A percentile compares a stretch with the other conserved stretches of the same genome.
Evolutionary conservation across 2,329 filamentous ascomycete species (phyloP).

Genomic region (Dothistroma pini): DNA sequence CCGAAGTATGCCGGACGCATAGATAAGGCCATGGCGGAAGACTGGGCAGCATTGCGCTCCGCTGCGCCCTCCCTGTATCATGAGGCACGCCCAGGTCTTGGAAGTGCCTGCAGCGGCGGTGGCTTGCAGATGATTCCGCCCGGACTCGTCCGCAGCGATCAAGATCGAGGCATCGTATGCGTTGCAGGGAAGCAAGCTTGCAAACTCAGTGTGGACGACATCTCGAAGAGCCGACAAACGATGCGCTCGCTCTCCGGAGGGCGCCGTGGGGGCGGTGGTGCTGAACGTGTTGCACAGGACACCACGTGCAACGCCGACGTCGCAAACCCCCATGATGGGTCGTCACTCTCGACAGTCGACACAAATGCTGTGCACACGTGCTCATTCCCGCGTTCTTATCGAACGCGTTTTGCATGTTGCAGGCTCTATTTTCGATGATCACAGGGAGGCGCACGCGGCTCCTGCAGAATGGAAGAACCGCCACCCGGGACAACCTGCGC

Average conservation of each 20-base stretch:
- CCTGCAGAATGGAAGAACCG: background rate
- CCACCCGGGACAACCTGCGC: background rate
- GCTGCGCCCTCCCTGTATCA: constrained; percentile 3
- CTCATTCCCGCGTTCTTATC: background rate
- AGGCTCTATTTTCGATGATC: background rate
- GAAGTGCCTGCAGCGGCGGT: constrained; percentile 11
- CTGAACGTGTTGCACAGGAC: background rate
- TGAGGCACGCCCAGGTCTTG: constrained; percentile 13
- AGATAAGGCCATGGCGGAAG: constrained; percentile 11
- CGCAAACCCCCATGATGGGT: background rate
- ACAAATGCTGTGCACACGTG: background rate
- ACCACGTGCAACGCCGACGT: background rate
- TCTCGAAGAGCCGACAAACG: background rate
- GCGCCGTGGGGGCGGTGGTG: background rate
- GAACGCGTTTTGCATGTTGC: background rate
- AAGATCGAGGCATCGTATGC: constrained; percentile 8
- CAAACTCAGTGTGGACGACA: constrained; percentile 11
- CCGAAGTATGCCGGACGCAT: background rate
- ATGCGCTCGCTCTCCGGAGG: constrained; percentile 3
- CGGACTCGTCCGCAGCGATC: constrained; percentile 4
- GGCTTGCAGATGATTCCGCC: constrained; percentile 12
- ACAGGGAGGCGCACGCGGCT: background rate
- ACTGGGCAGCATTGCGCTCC: constrained; percentile 14
- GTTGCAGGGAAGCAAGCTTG: constrained; percentile 12
- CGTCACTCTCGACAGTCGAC: background rate